phyloP scores from a whole-genome alignment of 148 eudicot genomes.

The Chenopodium berlandieri region DNA sequence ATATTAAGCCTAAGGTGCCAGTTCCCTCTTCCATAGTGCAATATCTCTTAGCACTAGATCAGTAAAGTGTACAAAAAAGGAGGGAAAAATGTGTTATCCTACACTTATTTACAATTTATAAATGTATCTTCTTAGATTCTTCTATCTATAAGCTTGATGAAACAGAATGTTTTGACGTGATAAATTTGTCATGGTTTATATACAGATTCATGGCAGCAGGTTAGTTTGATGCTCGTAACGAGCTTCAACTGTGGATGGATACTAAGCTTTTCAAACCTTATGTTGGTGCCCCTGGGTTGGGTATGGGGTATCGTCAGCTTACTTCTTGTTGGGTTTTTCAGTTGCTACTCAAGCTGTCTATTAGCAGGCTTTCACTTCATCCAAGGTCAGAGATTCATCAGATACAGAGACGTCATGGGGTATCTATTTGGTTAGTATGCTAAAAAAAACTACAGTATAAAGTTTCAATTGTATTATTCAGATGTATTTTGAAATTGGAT shows the following conservation, averaged over 20 bases:
- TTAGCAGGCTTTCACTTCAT: conserved; percentile 54
- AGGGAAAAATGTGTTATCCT: neutral
- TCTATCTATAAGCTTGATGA: too few species aligned
- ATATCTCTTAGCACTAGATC: neutral
- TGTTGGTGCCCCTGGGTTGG: conserved; percentile 59
- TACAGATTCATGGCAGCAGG: conserved; percentile 66
- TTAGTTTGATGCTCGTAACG: conserved; percentile 50
- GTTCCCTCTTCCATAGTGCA: neutral
- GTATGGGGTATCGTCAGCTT: conserved; percentile 50
- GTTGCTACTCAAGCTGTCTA: conserved; percentile 54
- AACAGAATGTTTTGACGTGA: neutral
- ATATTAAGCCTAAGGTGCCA: neutral
- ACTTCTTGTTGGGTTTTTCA: conserved; percentile 38
- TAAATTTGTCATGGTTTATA: neutral
- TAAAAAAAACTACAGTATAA: neutral
- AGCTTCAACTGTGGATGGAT: conserved; percentile 58
- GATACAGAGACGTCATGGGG: conserved; percentile 64
- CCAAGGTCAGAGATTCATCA: conserved; percentile 54
- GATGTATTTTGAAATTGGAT: neutral
- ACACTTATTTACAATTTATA: neutral
- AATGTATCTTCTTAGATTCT: too few species aligned
- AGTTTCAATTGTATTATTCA: neutral
- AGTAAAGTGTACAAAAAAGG: neutral
- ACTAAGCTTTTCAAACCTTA: conserved; percentile 56
- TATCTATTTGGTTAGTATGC: conserved; percentile 44